Evolutionary conservation across 495 filamentous ascomycete genomes (phyloP).

Genomic region (Neurospora sp.): DNA sequence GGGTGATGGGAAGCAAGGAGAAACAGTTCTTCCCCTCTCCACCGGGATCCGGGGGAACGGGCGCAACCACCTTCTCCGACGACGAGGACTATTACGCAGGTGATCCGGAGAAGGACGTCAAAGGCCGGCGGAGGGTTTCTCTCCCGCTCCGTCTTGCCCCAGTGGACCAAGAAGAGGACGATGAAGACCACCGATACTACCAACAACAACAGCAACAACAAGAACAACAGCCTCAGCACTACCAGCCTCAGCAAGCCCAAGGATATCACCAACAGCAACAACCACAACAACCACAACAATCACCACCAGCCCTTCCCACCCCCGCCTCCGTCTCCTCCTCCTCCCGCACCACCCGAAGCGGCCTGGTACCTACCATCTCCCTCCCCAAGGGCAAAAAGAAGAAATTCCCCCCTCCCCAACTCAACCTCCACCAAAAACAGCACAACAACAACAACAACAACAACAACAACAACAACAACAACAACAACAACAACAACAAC

Average conservation of each 20-base stretch:
- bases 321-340: not conserved
- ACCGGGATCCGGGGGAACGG: not conserved
- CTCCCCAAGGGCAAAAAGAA: not conserved
- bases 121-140: not conserved
- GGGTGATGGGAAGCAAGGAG: not conserved
- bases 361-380: constrained; percentile 1
- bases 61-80: not conserved
- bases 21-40: not conserved
- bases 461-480: not conserved
- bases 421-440: not conserved
- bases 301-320: not conserved
- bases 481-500: not conserved
- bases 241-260: not conserved
- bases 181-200: not conserved
- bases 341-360: not conserved
- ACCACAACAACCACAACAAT: not conserved
- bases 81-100: not conserved
- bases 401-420: not conserved
- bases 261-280: not conserved
- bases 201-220: not conserved
- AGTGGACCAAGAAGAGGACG: not conserved
- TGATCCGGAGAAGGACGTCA: not conserved
- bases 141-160: not conserved
- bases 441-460: constrained; percentile 1
- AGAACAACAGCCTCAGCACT: not conserved